A percentile compares a stretch with the other conserved stretches of the same genome.
Evolutionary conservation across 495 filamentous ascomycete genomes (phyloP).

Genomic region (Penicillium steckii): DNA sequence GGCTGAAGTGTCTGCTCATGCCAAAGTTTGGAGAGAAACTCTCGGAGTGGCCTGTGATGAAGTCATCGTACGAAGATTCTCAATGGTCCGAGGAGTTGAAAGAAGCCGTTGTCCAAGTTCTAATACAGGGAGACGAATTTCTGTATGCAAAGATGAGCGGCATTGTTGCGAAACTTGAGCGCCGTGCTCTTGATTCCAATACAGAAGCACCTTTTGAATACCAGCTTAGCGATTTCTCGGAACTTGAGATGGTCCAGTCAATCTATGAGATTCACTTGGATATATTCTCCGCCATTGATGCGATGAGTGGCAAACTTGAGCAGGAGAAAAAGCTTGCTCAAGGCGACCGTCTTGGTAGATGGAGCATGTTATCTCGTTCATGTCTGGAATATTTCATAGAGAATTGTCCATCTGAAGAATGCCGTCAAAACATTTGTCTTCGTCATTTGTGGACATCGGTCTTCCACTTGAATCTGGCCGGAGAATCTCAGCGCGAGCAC

Average conservation of each 20-base stretch:
- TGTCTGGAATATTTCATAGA: constrained; percentile 53
- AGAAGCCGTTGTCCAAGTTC: constrained; percentile 62
- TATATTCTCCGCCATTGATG: constrained; percentile 73
- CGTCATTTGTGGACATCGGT: constrained; percentile 85
- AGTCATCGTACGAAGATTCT: constrained; percentile 58
- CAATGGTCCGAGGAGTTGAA: constrained; percentile 77
- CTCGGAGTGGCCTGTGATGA: constrained; percentile 23
- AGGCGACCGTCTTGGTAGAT: constrained; percentile 68
- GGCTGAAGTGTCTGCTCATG: constrained; percentile 58
- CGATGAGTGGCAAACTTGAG: constrained; percentile 68
- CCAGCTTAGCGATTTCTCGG: constrained; percentile 20
- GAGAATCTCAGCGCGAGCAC: constrained; percentile 70
- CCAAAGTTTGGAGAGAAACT: constrained; percentile 32
- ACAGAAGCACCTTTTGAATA: constrained; percentile 26
- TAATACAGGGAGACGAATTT: constrained; percentile 66
- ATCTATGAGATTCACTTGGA: constrained; percentile 90
- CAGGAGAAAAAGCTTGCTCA: constrained; percentile 56
- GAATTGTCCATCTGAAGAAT: constrained; percentile 20
- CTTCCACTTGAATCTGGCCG: constrained; percentile 67
- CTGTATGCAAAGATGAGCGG: constrained; percentile 56
- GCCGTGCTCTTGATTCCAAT: constrained; percentile 28
- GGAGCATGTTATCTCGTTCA: constrained; percentile 69
- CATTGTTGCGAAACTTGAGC: constrained; percentile 38
- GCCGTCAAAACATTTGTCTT: constrained; percentile 36
- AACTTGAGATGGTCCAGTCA: constrained; percentile 65